Evolutionary conservation across 148 eudicot genomes (phyloP), one percentile per base, ranked within the genome.

Genomic region (Hydrangea macrophylla): DNA sequence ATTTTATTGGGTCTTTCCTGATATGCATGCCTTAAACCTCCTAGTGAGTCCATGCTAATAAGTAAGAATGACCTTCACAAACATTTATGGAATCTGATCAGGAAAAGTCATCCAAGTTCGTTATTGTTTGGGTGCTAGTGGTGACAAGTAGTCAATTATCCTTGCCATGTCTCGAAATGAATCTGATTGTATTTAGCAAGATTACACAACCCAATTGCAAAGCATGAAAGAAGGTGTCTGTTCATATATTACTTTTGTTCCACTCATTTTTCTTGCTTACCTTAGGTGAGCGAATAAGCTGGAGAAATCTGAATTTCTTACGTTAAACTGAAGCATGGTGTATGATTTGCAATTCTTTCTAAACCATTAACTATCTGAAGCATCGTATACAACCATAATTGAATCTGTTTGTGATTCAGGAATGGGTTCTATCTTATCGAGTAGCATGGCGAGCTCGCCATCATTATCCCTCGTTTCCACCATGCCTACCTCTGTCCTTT

Each of bases 401-500:
- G 40, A 20, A 44, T 39, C 60, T 72, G 17, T 40, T 44, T 64
- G 13, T 37, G 64, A 31, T 75, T 75, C 86, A 94, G 99, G 99
- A 64, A 54, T 69, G 56, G 90, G 83, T 30, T 82, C 97, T 51
- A 69, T 85, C 42, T 74, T 83, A 18, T 88, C 98, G 67, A 85
- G 92, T 77, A 87, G 96, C 71, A 48, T 79, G 56, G 71, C 83
- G 50, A 95, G 93, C 89, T 89, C 96, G 25, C 75, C 86, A 67
- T 85, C 96, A 61, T 68, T 82, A 51, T 89, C 97, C 55, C 80
- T 85, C 26, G 44, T 81, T 73, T 83, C 97, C 62, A 58, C 96
- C 63, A 87, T 89, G 78, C 97, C 92, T 20, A 76, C 88, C 42
- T 82, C 87, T 72, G 66, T 90, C 39, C 87, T 91, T 59, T 84